Evolutionary conservation across 345 rosid genomes (phyloP).

Genomic region (Reutealis trisperma): DNA sequence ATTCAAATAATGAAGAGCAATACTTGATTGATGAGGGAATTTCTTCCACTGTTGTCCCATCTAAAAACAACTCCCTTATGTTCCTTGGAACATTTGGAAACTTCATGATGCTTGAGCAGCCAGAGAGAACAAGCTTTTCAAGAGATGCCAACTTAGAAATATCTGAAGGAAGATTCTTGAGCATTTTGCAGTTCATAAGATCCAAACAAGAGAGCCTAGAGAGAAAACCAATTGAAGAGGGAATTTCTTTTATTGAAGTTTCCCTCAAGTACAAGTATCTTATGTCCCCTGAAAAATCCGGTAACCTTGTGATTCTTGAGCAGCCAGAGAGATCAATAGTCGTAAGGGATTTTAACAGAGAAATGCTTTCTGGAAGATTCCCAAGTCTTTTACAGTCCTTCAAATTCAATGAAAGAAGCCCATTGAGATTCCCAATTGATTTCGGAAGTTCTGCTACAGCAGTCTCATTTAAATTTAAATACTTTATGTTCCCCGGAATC

Average conservation of each 20-base stretch:
- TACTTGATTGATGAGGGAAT: constrained; percentile 12
- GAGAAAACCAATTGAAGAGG: constrained; percentile 6
- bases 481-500: not conserved
- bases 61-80: constrained; percentile 7
- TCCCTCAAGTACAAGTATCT: constrained; percentile 8
- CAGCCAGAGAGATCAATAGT: constrained; percentile 7
- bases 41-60: constrained; percentile 10
- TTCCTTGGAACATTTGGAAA: constrained; percentile 4
- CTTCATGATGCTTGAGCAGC: constrained; percentile 8
- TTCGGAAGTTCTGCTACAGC: constrained; percentile 3
- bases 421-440: not conserved
- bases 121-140: not conserved
- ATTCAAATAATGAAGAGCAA: not conserved
- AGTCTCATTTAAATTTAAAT: constrained; percentile 14
- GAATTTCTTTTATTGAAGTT: not conserved
- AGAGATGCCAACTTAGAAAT: constrained; percentile 4
- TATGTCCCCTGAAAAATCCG: not conserved
- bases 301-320: not conserved
- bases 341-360: not conserved
- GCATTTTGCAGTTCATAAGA: constrained; percentile 15
- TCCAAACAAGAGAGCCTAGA: not conserved
- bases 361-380: not conserved
- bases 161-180: constrained; percentile 9
- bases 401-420: not conserved
- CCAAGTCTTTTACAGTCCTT: constrained; percentile 2